Evolutionary conservation across 2,329 filamentous ascomycete species (phyloP).

Genomic region (Periconia digitata): DNA sequence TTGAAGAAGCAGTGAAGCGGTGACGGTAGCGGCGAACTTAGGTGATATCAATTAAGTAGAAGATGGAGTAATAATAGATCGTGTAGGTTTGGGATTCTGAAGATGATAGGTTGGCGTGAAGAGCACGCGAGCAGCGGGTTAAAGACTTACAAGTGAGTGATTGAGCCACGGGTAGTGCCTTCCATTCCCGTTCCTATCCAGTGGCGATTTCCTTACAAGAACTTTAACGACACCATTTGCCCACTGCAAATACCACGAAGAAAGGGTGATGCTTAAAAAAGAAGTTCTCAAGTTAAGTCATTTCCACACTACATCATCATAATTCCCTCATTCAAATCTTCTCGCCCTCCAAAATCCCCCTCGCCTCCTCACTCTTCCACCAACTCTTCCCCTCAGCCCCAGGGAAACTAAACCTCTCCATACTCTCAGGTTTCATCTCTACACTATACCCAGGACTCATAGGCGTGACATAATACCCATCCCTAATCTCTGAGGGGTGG

Average conservation of each 20-base stretch:
- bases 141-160: too few relatives aligned
- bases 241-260: neutral
- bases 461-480: conserved; percentile 87
- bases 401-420: conserved; percentile 77
- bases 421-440: conserved; percentile 88
- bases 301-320: neutral
- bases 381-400: conserved; percentile 77
- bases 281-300: neutral
- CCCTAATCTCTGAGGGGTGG: conserved; percentile 75
- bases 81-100: too few relatives aligned
- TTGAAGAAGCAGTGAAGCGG: too few relatives aligned
- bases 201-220: too few relatives aligned
- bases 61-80: too few relatives aligned
- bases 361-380: conserved; percentile 84
- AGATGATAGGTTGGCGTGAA: too few relatives aligned
- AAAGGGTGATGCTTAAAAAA: neutral
- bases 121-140: too few relatives aligned
- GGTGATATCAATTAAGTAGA: too few relatives aligned
- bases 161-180: too few relatives aligned
- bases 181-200: too few relatives aligned
- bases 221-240: neutral
- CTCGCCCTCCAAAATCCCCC: conserved; percentile 65
- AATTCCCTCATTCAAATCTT: conserved; percentile 37
- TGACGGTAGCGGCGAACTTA: too few relatives aligned
- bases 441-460: conserved; percentile 84